Evolutionary conservation across 306 rosid species (phyloP), one percentile per base, ranked within the genome.

Genomic region (Cyamopsis tetragonoloba): DNA sequence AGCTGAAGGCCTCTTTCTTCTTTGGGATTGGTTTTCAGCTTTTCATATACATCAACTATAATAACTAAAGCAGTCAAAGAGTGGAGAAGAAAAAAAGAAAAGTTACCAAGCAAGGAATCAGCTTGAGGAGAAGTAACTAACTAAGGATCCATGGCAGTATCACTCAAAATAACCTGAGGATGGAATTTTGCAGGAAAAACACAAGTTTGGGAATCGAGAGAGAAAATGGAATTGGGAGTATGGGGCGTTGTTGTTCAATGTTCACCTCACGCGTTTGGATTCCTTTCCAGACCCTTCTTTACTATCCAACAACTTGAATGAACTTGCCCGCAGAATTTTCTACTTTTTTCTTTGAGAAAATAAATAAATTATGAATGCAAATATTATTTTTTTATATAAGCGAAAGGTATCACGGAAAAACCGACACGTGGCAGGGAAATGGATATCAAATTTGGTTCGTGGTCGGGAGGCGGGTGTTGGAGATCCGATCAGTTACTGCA

Each of bases 401-500:
- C 3, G 7, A 66, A 74, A 46, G 66, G 77, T 37, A 70, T 76
- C 68, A 69, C 71, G 79, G 10, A 71, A 4, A 47, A 42, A 31
- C 12, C 6, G 91, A 77, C 96, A 84, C 96, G 92, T 86, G 92
- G 87, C 79, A 57, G 4, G 8, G 4, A 50, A 70, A 77, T 46
- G 34, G 82, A 80, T 68, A 74, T 85, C 73, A 83, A 79, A 86
- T 82, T 66, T 74, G 74, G 88, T 86, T 89, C 90, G 92, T 89
- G 96, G 96, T 82, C 63, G 80, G 62, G 82, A 86, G 86, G 13
- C 26, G 68, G 62, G 75, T 62, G 84, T 67, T 32, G 7, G 7
- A 84, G 87, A 89, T 84, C 90, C 92, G 90, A 89, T 89, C 96
- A 79, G 80, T 89, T 81, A 80, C 90, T 48, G 37, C 2, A 1